Percentiles rank a stretch among this genome's conserved stretches.
Conservation (phyloP, 345 rosid genomes). For the Eucalyptus dawsonii region DNA sequence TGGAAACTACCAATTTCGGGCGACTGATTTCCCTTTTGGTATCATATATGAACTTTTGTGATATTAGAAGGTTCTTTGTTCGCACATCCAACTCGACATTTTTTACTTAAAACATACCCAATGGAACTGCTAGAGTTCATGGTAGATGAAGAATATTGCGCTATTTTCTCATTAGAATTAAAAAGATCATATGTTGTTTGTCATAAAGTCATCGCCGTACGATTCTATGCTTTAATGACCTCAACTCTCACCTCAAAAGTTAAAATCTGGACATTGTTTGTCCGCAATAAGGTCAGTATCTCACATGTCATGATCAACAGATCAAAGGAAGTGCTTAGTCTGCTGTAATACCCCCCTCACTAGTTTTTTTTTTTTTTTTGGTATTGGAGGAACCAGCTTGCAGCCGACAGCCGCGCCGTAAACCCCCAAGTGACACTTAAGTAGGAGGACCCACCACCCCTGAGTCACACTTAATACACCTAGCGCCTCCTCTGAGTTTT, state of each 20-base stretch:
- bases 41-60: neutral
- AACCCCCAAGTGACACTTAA: no score
- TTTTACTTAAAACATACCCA: neutral
- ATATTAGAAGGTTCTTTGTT: neutral
- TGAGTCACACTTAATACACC: no score
- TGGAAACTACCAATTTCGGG: neutral
- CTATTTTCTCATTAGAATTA: neutral
- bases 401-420: no score
- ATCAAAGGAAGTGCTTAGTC: neutral
- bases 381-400: no score
- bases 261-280: neutral
- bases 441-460: no score
- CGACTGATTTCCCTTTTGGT: neutral
- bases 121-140: neutral
- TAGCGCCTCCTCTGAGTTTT: no score
- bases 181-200: neutral
- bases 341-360: neutral
- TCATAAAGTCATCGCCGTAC: neutral
- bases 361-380: no score
- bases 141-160: neutral
- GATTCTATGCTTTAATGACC: neutral
- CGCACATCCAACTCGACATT: neutral
- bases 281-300: neutral
- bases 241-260: neutral
- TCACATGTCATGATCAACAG: neutral